Evolutionary conservation across 768 basidiomycete species (phyloP).

Genomic region (Leccinum rimulosum): DNA sequence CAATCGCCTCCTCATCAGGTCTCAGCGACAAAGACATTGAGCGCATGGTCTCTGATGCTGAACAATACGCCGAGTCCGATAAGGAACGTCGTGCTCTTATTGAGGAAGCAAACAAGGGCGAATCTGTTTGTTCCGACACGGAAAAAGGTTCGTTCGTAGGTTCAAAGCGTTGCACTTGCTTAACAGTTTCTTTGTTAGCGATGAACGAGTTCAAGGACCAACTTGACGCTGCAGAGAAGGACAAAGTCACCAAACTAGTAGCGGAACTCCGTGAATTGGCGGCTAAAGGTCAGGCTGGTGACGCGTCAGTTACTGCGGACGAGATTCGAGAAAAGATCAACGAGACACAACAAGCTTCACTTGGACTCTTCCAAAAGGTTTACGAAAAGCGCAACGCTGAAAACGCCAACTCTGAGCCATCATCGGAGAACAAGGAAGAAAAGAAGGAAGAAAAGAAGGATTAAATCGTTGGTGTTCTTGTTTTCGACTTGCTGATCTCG

Average conservation of each 20-base stretch:
- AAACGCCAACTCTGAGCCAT: constrained; percentile 35
- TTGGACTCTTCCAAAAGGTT: constrained; percentile 97
- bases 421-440: constrained; percentile 43
- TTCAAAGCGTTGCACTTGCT: neutral
- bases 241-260: constrained; percentile 88
- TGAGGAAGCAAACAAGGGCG: constrained; percentile 95
- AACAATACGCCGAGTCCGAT: constrained; percentile 91
- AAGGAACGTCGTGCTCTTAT: constrained; percentile 85
- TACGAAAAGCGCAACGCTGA: constrained; percentile 91
- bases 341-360: constrained; percentile 92
- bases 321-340: constrained; percentile 88
- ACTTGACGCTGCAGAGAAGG: constrained; percentile 87
- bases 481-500: neutral
- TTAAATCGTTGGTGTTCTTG: constrained; percentile 36
- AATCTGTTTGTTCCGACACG: constrained; percentile 90
- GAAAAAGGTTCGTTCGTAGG: constrained; percentile 71
- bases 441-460: constrained; percentile 94
- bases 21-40: constrained; percentile 96
- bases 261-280: constrained; percentile 86
- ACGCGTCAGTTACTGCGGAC: constrained; percentile 78
- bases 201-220: constrained; percentile 99
- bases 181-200: constrained; percentile 41
- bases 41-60: constrained; percentile 93
- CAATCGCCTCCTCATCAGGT: constrained; percentile 96
- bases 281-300: constrained; percentile 85